phyloP scores from a whole-genome alignment of 2,329 filamentous ascomycete genomes.

The Saccharata proteae region DNA sequence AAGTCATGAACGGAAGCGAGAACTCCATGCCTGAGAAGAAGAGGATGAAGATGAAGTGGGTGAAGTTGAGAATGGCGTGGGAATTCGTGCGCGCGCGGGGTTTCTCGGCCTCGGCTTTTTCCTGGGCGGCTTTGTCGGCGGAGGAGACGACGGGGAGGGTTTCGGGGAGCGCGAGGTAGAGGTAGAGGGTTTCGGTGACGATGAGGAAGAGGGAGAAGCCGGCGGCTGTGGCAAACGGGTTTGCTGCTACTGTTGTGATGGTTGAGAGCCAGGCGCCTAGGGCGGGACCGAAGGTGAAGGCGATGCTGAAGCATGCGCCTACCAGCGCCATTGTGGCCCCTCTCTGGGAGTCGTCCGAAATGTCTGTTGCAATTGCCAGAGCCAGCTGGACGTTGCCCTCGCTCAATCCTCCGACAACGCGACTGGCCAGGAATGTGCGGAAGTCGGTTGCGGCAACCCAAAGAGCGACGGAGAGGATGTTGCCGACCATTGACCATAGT shows the following conservation, averaged over 20 bases:
- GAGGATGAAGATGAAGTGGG: constrained; percentile 83
- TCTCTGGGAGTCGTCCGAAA: constrained; percentile 73
- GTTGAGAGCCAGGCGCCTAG: constrained; percentile 77
- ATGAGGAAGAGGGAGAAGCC: constrained; percentile 78
- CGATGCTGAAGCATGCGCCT: constrained; percentile 90
- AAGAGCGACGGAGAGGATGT: constrained; percentile 82
- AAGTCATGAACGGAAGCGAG: constrained; percentile 93
- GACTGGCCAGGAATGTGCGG: constrained; percentile 86
- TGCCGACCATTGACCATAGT: constrained; percentile 83
- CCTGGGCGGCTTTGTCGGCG: constrained; percentile 9
- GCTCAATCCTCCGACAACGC: constrained; percentile 82
- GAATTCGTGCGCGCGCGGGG: constrained; percentile 57
- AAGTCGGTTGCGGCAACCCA: constrained; percentile 94
- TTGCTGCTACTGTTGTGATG: constrained; percentile 65
- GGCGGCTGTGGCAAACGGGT: constrained; percentile 88
- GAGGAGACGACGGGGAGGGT: constrained; percentile 53
- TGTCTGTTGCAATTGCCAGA: constrained; percentile 91
- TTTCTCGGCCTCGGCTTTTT: neutral
- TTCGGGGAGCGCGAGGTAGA: constrained; percentile 77
- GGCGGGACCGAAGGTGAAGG: constrained; percentile 91
- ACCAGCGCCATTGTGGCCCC: constrained; percentile 94
- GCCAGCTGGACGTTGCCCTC: constrained; percentile 96
- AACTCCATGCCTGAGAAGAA: constrained; percentile 99
- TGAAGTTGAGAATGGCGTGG: constrained; percentile 66
- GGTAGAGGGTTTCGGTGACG: constrained; percentile 73